Evolutionary conservation across 192 early-diverging fungal species (phyloP).

Genomic region (Linnemannia elongata): DNA sequence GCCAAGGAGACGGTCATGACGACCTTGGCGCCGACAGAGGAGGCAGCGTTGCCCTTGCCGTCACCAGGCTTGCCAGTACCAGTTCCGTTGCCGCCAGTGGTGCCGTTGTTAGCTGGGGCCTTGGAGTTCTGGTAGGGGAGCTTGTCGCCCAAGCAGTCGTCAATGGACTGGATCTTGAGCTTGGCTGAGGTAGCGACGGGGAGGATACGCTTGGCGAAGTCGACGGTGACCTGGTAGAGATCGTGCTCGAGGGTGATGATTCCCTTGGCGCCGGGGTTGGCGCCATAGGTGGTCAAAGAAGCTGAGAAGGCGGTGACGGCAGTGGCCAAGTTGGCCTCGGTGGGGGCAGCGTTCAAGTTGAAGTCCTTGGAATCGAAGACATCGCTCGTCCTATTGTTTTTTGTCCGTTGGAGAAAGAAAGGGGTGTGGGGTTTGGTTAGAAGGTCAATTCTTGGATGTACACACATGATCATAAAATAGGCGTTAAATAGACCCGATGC

Average conservation of each 20-base stretch:
- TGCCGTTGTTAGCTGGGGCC: background rate
- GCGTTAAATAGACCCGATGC: too few species aligned
- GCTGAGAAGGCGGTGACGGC: constrained; percentile 11
- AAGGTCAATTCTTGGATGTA: background rate
- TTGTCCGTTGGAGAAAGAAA: background rate
- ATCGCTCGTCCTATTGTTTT: constrained; percentile 44
- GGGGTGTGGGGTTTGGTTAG: background rate
- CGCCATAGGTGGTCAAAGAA: constrained; percentile 41
- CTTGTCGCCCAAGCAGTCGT: constrained; percentile 43
- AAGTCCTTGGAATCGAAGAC: constrained; percentile 65
- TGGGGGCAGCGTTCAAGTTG: constrained; percentile 30
- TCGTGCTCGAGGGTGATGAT: constrained; percentile 69
- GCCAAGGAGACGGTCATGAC: constrained; percentile 11
- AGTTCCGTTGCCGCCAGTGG: background rate
- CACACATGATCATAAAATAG: background rate
- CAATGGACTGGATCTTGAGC: constrained; percentile 42
- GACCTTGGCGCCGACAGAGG: background rate
- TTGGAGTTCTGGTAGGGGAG: constrained; percentile 26
- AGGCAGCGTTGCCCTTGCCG: background rate
- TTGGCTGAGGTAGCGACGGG: constrained; percentile 33
- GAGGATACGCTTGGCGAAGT: constrained; percentile 55
- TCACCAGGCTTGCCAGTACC: background rate
- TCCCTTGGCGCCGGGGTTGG: constrained; percentile 48
- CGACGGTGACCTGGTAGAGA: constrained; percentile 57
- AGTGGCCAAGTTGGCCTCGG: constrained; percentile 7